These are phyloP conservation scores for Aspergillus egyptiacus DNA, from an alignment of 495 filamentous ascomycete genomes.

Conservation along the genomic window DNA sequence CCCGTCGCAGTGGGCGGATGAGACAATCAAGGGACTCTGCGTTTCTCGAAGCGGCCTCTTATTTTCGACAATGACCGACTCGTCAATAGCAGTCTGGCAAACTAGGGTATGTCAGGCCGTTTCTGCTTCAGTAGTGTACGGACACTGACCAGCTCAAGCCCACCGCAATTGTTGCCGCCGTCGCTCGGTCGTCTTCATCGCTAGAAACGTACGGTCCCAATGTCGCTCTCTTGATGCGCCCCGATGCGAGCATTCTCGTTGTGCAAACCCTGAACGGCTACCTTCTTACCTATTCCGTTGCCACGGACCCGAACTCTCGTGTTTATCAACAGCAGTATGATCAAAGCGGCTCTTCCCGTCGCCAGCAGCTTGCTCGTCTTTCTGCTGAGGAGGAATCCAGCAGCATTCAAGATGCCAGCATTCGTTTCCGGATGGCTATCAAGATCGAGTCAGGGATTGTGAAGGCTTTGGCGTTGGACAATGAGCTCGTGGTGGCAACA, in stretches of 20 bases:
- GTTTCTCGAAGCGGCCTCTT: slow-evolving; percentile 77
- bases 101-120: slow-evolving; percentile 60
- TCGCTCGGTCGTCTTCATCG: slow-evolving; percentile 73
- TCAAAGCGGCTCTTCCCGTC: slow-evolving; percentile 59
- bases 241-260: slow-evolving; percentile 85
- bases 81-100: slow-evolving; percentile 87
- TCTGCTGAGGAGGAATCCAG: slow-evolving; percentile 60
- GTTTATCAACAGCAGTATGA: slow-evolving; percentile 81
- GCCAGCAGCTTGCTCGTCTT: slow-evolving; percentile 64
- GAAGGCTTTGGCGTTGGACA: slow-evolving; percentile 80
- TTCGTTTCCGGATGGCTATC: slow-evolving; percentile 95
- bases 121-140: slow-evolving; percentile 11
- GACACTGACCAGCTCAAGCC: slow-evolving; percentile 56
- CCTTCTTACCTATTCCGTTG: slow-evolving; percentile 88
- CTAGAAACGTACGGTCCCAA: slow-evolving; percentile 80
- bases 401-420: slow-evolving; percentile 75
- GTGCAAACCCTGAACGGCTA: slow-evolving; percentile 86
- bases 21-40: slow-evolving; percentile 66
- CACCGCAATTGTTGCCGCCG: slow-evolving; percentile 77
- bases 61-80: slow-evolving; percentile 81
- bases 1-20: slow-evolving; percentile 37
- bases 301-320: slow-evolving; percentile 71
- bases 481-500: slow-evolving; percentile 90
- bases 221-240: slow-evolving; percentile 75
- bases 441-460: slow-evolving; percentile 95